phyloP scores from a whole-genome alignment of 352 stramenopile genomes.

The Globisporangium spinosum region DNA sequence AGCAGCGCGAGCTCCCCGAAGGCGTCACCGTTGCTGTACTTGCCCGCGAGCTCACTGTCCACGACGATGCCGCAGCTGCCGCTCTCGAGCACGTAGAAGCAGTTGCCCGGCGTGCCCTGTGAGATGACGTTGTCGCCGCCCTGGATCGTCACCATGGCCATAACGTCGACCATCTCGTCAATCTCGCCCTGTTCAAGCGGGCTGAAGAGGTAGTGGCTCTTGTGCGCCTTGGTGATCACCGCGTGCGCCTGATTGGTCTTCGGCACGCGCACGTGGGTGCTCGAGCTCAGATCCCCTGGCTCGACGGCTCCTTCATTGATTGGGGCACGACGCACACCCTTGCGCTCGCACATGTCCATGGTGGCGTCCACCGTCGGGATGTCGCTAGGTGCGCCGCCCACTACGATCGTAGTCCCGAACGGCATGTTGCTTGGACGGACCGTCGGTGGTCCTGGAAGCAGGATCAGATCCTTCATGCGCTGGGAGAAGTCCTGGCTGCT shows the following conservation, averaged over 20 bases:
- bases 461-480: constrained; percentile 69
- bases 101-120: constrained; percentile 86
- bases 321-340: constrained; percentile 61
- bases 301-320: constrained; percentile 81
- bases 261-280: constrained; percentile 48
- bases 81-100: constrained; percentile 93
- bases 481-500: constrained; percentile 58
- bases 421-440: constrained; percentile 47
- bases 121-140: constrained; percentile 64
- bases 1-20: constrained; percentile 97
- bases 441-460: constrained; percentile 42
- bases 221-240: constrained; percentile 80
- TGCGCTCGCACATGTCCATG: constrained; percentile 51
- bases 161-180: constrained; percentile 83
- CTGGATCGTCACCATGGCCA: constrained; percentile 72
- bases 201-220: constrained; percentile 82
- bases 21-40: constrained; percentile 72
- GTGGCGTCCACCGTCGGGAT: constrained; percentile 27
- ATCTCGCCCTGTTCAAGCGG: constrained; percentile 69
- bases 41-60: constrained; percentile 71
- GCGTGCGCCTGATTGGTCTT: constrained; percentile 70
- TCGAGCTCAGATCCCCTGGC: constrained; percentile 48
- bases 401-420: constrained; percentile 25
- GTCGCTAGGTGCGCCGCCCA: constrained; percentile 12
- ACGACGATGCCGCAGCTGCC: constrained; percentile 86